These are phyloP conservation scores for Cryptococcus maquisensis DNA, from an alignment of 1,284 basidiomycete species.

Conservation along the genomic window DNA sequence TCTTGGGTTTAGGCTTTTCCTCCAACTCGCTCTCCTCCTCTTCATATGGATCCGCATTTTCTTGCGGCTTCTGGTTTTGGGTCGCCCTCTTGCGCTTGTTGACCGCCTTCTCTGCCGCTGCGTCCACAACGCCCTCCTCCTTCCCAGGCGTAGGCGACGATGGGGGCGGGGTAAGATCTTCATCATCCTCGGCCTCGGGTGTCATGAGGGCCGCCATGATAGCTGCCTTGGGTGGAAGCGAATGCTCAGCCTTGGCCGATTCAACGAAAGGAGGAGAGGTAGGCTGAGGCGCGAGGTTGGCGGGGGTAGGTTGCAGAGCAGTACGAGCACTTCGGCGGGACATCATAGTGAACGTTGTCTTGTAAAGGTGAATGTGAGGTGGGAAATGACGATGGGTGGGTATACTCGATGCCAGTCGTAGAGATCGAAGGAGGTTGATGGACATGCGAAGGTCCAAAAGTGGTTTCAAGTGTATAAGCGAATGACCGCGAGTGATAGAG, in stretches of 20 bases:
- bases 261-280: background rate
- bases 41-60: constrained; percentile 1
- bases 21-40: background rate
- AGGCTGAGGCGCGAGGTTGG: background rate
- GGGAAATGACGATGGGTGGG: no score
- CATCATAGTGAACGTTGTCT: no score
- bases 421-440: no score
- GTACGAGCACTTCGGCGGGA: background rate
- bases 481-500: no score
- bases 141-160: background rate
- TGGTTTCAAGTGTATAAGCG: no score
- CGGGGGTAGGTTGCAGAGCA: background rate
- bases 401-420: no score
- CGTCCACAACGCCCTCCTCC: background rate
- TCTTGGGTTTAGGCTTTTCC: constrained; percentile 7
- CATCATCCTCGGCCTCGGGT: constrained; percentile 4
- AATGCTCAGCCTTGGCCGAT: background rate
- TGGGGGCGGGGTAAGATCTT: background rate
- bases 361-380: no score
- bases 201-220: background rate
- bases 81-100: background rate
- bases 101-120: background rate
- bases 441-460: no score
- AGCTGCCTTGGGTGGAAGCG: background rate
- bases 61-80: background rate